Base-by-base conservation (phyloP, 805 yeast species). In the Zygosaccharomyces rouxii region DNA sequence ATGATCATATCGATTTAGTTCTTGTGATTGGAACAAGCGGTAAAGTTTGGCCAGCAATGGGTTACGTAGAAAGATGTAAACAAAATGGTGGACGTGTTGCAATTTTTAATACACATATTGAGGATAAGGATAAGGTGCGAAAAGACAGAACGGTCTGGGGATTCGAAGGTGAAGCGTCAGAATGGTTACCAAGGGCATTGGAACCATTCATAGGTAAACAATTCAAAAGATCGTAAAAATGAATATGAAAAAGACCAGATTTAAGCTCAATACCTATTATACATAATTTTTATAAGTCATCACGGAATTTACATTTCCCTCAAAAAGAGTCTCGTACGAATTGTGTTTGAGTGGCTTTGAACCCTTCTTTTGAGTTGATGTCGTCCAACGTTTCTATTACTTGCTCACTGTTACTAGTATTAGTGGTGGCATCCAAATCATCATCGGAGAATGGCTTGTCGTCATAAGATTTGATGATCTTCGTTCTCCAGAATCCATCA, bases 31-130 rank as follows among this genome's bases (percentile, higher is more conserved):
- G 97, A 2, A 87, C 96, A 2, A 83, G 90, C 28, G 88, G 92
- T 4, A 72, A 82, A 0, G 89, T 86, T 2, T 89, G 95, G 83
- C 97, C 97, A 3, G 96, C 96, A 3, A 89, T 90, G 52, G 87
- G 95, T 10, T 89, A 87, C 63, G 90, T 89, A 21, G 95, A 89
- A 52, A 71, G 89, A 53, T 86, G 87, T 2, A 71, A 71, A 52
- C 72, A 72, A 50, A 80, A 80, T 48, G 95, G 95, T 4, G 96
- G 95, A 1, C 80, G 80, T 53, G 84, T 88, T 16, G 96, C 96
- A 1, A 77, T 89, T 0, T 89, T 89, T 69, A 88, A 89, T 61
- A 84, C 83, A 0, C 89, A 81, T 43, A 74, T 77, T 18, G 82
- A 78, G 11, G 73, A 73, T 21, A 70, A 67, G 10, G 72, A 73